Conservation (phyloP, 345 rosid species). For the Eucalyptus pumila region DNA sequence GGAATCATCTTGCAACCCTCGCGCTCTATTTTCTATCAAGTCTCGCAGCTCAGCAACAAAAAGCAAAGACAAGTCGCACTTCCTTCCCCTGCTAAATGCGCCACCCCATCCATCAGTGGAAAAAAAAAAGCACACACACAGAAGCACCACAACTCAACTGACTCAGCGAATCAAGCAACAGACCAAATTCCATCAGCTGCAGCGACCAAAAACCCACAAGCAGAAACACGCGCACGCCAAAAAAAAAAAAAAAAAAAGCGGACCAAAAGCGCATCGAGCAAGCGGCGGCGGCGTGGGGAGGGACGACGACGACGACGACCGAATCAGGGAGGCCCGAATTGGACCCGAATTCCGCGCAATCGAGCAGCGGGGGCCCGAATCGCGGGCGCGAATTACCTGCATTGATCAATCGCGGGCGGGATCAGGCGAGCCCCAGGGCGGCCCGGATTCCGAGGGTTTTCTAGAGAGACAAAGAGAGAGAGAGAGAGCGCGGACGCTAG, state of each 20-base stretch:
- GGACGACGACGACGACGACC: neutral
- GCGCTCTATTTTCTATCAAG: neutral
- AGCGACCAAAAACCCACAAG: neutral
- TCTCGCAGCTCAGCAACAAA: neutral
- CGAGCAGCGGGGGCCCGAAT: neutral
- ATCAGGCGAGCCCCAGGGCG: neutral
- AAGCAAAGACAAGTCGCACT: neutral
- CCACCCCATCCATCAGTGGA: neutral
- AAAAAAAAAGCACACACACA: neutral
- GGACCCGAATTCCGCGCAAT: neutral
- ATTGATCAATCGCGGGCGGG: conserved; percentile 16
- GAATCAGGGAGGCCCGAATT: neutral
- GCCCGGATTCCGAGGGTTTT: neutral
- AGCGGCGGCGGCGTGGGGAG: neutral
- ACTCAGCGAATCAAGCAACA: neutral
- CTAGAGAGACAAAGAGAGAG: neutral
- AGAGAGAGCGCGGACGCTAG: neutral
- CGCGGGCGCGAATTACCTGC: conserved; percentile 8
- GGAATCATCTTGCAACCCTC: neutral
- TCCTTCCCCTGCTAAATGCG: neutral
- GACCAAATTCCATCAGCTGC: neutral
- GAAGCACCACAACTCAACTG: neutral
- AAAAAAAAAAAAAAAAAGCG: neutral
- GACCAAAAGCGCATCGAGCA: neutral
- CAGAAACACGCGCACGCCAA: neutral